Base-by-base conservation (phyloP, 1,284 basidiomycete genomes). In the Meripilus lineatus region DNA sequence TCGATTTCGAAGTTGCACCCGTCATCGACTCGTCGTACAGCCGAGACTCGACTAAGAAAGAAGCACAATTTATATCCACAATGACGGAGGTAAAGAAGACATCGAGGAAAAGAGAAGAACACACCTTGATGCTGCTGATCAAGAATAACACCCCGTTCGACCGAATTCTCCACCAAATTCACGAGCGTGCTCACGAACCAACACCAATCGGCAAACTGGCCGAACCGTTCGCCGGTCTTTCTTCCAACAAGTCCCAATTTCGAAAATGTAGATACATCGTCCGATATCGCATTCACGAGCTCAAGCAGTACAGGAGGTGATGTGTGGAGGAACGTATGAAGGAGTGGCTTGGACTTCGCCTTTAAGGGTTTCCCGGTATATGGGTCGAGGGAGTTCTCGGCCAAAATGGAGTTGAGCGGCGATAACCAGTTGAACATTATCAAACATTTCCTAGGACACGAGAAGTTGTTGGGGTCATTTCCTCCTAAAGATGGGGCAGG, bases 281-380 rank as follows among this genome's bases (percentile, higher is more conserved):
- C 87, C 8, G 88, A 74, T 23, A 81, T 60, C 2, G 81, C 77
- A 51, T 84, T 80, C 38, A 84, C 74, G 20, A 90, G 70, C 55
- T 87, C 87, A 6, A 90, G 71, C 5, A 90, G 68, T n/a, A 89
- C 80, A 1, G 88, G 88, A n/a, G 87, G 88, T 13, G 86, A 80
- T 22, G 87, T 81, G 50, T 87, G 77, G 18, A 90, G 68, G 44
- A 89, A 64, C 3, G 84, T 75, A 50, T 85, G 81, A 45, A 90
- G 64, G 52, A 90, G 75, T 0, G 83, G 77, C 49, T 76, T 60
- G 8, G 77, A 72, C 46, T 75, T 53, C 42, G 46, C 50, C 35
- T 53, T 26, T 26, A 59, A 39, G 40, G 43, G 35, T 54, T 63
- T 41, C 10, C 28, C 28, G 28, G 47, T 44, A 22, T 25, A 53